Evolutionary conservation across 2,329 filamentous ascomycete species (phyloP), one percentile per base, ranked within the genome.

Genomic region (Colletotrichum paranaense): DNA sequence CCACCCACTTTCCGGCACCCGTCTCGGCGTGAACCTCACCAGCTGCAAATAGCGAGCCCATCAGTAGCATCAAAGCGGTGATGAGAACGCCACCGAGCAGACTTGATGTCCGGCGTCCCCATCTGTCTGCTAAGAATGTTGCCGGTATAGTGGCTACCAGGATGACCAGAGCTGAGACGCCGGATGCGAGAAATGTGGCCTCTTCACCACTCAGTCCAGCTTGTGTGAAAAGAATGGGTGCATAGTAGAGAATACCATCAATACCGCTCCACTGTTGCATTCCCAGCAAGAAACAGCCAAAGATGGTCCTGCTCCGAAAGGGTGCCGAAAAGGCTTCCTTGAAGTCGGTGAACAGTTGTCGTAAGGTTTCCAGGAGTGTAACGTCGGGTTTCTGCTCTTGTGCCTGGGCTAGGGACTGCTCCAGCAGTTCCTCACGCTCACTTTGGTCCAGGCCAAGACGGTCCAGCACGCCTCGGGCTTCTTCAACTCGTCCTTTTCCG

Each of bases 161-260:
- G 72, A 91, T 91, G 3, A 89, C 83, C 2, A 92, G 79, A 0
- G 88, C 89, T 0, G 89, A 90, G 8, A 92, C 84, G 0, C 90
- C 89, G 0, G 89, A 91, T 0, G 90, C 90, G 14, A 92, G 82
- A 71, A 91, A 89, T 0, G 85, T 87, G 1, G 87, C 86, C 68
- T 86, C 83, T 12, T 86, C 83, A 2, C 86, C 87, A 7, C 83
- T 81, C 2, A 92, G 83, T 0, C 91, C 91, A 0, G 91, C 89
- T 68, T 91, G 88, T 24, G 86, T 82, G 75, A 92, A 92, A 0
- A 92, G 80, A 0, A 88, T 82, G 0, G 91, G 90, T 0, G 90
- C 89, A 68, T 92, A 92, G 74, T 90, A 91, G 2, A 92, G 81
- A 0, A 92, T 86, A 0, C 89, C 90, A 49, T 92, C 90, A 52